Base-by-base conservation (phyloP, 2,329 filamentous ascomycete species). In the Shiraia sp. region DNA sequence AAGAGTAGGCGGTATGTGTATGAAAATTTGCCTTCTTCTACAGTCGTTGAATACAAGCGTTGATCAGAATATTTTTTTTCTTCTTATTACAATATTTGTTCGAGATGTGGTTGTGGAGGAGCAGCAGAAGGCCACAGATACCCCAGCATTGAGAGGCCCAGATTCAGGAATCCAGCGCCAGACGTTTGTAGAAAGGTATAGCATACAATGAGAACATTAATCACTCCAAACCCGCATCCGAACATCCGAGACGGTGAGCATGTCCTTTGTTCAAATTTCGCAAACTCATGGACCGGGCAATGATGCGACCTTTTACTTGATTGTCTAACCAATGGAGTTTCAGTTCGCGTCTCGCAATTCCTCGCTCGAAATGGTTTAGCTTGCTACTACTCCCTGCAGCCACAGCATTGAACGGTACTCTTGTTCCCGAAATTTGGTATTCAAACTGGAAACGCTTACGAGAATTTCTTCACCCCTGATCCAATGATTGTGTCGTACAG, bases 31-130 rank as follows among this genome's bases (percentile, higher is more conserved):
- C 48, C 50, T 59, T 64, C 57, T 57, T 49, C 49, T 60, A 60
- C 58, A 65, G 59, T 63, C 57, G 55, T 61, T 63, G 51, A 62
- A 66, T 65, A 65, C 57, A 63, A 66, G 59, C 52, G 57, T 66
- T 66, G 57, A 59, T 60, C 54, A 57, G 44, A 53, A 59, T 47
- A 57, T 50, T 36, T 46, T 14, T 34, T 51, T 51, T 47, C 13
- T 42, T 51, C 45, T 48, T 30, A 12, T 47, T 27, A 36, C 10
- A 40, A 26, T n/a, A 24, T 29, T 43, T 29, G 17, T 28, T 36
- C 37, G 36, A 15, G 26, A 22, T 15, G 31, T 25, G 31, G 15
- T 25, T 25, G 16, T 32, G 37, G 22, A 33, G 30, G 37, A 37
- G 19, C 19, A 22, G 4, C 19, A 22, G 19, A 31, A 36, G 40